phyloP scores from a whole-genome alignment of 2,329 filamentous ascomycete genomes.

The Tolypocladium album region DNA sequence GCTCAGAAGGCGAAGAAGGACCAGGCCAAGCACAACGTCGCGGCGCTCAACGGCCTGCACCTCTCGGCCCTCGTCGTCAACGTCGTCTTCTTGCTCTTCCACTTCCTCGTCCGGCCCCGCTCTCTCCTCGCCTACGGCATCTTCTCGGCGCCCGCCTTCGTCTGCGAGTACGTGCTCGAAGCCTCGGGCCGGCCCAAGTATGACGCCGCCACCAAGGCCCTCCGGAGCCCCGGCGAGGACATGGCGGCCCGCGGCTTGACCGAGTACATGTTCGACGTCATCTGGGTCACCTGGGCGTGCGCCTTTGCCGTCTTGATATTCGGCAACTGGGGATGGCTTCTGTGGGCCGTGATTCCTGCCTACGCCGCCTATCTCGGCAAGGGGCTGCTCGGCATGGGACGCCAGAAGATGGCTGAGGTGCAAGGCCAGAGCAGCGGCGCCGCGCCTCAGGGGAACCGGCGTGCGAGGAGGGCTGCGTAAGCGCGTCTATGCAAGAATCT shows the following conservation, averaged over 20 bases:
- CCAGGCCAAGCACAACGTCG: conserved; percentile 65
- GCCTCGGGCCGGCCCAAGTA: conserved; percentile 69
- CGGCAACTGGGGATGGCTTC: conserved; percentile 63
- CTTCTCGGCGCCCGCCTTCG: conserved; percentile 62
- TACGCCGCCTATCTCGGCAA: conserved; percentile 45
- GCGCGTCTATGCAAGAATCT: not conserved
- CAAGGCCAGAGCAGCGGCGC: conserved; percentile 16
- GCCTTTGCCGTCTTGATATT: conserved; percentile 61
- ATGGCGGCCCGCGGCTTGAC: conserved; percentile 79
- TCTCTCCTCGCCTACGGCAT: conserved; percentile 59
- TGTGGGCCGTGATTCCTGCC: conserved; percentile 44
- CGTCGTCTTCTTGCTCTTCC: conserved; percentile 60
- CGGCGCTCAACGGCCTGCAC: conserved; percentile 72
- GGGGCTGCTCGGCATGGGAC: conserved; percentile 42
- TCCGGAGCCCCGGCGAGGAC: conserved; percentile 76
- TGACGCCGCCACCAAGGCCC: conserved; percentile 49
- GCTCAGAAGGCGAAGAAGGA: conserved; percentile 55
- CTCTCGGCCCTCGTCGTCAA: conserved; percentile 65
- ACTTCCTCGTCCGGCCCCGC: conserved; percentile 55
- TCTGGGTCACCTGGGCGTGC: conserved; percentile 88
- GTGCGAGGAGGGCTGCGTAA: conserved; percentile 43
- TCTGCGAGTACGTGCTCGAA: conserved; percentile 81
- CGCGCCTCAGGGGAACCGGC: conserved; percentile 36
- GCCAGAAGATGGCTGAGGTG: conserved; percentile 40
- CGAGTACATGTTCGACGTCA: conserved; percentile 95